Evolutionary conservation across 257 asterid genomes (phyloP), one percentile per base, ranked within the genome.

Genomic region (Solanum chaucha): DNA sequence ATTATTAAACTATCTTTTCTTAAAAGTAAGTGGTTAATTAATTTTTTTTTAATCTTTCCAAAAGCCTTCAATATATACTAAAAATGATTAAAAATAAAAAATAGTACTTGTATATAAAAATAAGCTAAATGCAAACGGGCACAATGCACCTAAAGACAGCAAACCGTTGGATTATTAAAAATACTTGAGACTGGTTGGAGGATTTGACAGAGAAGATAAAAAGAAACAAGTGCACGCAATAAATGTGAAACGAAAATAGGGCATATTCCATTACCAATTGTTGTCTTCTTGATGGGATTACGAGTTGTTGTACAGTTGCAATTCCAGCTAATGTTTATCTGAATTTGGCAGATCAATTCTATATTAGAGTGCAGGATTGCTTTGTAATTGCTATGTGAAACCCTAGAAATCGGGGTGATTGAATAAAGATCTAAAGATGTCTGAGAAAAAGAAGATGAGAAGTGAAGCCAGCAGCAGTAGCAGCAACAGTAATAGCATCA

Each of bases 391-490:
- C 86, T 34, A 14, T 26, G 36, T 26, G 36, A 26, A 46, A 85
- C 17, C 84, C 84, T 44, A 78, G 40, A 65, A 46, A 36, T 78
- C 17, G 20, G 19, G 59, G 83, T 75, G 82, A 38, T 75, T 40
- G 35, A 78, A 41, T 14, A 14, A 77, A 77, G 38, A 46, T 78
- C 84, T 78, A 26, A 41, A 44, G 82, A 96, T 97, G 98, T 95
- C 98, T 86, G 97, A 95, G 87, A 90, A 92, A 86, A 94, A 91
- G 94, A 94, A 92, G 91, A 91, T 89, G 93, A 90, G 91, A 86
- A 93, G 92, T 94, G 97, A 94, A 92, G 98, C 98, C 35, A 94
- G 98, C 89, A 97, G 95, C 84, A 94, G 99, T 87, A 92, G 89
- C 88, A 68, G 89, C 30, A 77, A 77, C 28, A 46, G 78, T n/a